Conservation (phyloP, 176 grass and related monocot genomes). For the Hordeum vulgare region DNA sequence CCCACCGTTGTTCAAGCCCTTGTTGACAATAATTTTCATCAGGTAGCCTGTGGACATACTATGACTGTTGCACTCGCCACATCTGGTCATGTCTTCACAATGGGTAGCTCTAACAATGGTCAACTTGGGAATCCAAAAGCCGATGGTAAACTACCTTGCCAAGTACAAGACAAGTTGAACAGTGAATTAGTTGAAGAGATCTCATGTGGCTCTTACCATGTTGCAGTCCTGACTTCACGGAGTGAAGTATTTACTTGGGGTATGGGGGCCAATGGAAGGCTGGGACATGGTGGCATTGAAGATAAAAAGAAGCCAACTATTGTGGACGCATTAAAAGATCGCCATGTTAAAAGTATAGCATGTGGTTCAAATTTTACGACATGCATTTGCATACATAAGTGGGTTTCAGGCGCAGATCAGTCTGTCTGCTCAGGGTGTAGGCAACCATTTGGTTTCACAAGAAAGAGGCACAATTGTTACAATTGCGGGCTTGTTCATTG, state of each 20-base stretch:
- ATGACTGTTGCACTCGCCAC: constrained; percentile 77
- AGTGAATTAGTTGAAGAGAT: constrained; percentile 85
- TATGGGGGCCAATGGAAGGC: constrained; percentile 81
- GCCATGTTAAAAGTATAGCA: constrained; percentile 94
- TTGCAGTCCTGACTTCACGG: constrained; percentile 72
- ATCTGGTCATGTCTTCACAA: constrained; percentile 87
- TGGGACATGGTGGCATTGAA: constrained; percentile 77
- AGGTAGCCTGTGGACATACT: constrained; percentile 77
- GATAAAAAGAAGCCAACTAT: constrained; percentile 70
- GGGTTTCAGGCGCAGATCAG: constrained; percentile 88
- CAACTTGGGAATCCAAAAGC: constrained; percentile 73
- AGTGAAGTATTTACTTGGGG: constrained; percentile 97
- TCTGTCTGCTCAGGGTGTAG: constrained; percentile 87
- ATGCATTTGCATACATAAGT: constrained; percentile 99
- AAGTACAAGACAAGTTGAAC: constrained; percentile 55
- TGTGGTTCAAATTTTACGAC: constrained; percentile 95
- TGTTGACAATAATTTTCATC: constrained; percentile 78
- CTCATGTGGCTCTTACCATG: constrained; percentile 47
- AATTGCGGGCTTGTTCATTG: constrained; percentile 78
- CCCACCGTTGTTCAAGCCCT: constrained; percentile 72
- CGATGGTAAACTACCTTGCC: constrained; percentile 65
- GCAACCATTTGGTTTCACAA: constrained; percentile 92
- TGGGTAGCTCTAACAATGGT: constrained; percentile 72
- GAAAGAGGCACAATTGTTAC: constrained; percentile 92
- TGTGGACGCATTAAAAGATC: constrained; percentile 75